phyloP scores from a whole-genome alignment of 306 rosid genomes.

The Quercus rubra region DNA sequence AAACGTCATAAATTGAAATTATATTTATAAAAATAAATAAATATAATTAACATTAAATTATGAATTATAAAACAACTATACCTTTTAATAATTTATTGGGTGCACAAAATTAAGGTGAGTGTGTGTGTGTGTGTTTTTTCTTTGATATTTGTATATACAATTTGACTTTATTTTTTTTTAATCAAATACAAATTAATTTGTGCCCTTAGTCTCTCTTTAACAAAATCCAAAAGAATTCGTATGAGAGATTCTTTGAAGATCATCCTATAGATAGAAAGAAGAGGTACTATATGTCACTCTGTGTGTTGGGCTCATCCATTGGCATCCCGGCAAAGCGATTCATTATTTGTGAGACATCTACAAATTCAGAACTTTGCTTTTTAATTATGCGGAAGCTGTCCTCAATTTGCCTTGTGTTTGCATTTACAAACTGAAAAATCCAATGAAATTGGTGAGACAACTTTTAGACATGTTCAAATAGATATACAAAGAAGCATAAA shows the following conservation, averaged over 20 bases:
- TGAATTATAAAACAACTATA: too few relatives aligned
- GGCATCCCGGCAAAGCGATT: background rate
- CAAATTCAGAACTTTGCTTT: background rate
- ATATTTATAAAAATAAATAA: too few relatives aligned
- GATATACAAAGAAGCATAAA: background rate
- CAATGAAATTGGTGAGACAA: background rate
- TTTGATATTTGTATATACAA: too few relatives aligned
- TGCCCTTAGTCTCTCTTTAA: too few relatives aligned
- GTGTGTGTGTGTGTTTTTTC: too few relatives aligned
- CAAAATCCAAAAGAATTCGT: background rate
- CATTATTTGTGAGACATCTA: background rate
- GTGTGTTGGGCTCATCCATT: background rate
- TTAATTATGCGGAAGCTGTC: slow-evolving; percentile 37
- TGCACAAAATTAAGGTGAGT: too few relatives aligned
- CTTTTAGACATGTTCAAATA: background rate
- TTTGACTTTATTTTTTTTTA: too few relatives aligned
- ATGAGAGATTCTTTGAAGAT: background rate
- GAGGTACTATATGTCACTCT: background rate
- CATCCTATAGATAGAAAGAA: background rate
- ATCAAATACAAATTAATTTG: too few relatives aligned
- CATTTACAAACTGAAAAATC: slow-evolving; percentile 39
- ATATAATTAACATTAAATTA: too few relatives aligned
- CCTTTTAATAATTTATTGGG: too few relatives aligned
- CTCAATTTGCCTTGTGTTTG: slow-evolving; percentile 22
- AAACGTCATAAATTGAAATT: too few relatives aligned